Evolutionary conservation across 768 basidiomycete species (phyloP).

Genomic region (Agrocybe pediades): DNA sequence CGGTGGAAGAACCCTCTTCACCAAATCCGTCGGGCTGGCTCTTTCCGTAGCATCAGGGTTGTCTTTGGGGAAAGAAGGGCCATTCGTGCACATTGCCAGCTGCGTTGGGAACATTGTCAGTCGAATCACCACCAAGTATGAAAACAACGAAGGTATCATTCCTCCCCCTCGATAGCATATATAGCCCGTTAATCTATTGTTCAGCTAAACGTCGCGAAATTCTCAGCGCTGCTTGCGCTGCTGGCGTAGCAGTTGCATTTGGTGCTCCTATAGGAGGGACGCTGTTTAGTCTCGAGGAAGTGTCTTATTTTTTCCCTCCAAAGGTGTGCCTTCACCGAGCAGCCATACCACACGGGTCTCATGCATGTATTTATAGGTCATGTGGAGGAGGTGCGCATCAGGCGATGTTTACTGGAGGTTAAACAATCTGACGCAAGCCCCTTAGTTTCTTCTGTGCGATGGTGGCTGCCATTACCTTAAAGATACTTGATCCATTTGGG

Average conservation of each 20-base stretch:
- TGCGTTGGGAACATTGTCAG: slow-evolving; percentile 94
- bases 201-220: slow-evolving; percentile 92
- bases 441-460: slow-evolving; percentile 95
- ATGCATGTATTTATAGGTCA: slow-evolving; percentile 50
- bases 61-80: slow-evolving; percentile 71
- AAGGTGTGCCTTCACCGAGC: slow-evolving; percentile 50
- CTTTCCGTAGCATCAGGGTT: slow-evolving; percentile 92
- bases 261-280: slow-evolving; percentile 96
- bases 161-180: slow-evolving; percentile 1
- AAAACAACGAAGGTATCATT: slow-evolving; percentile 84
- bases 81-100: slow-evolving; percentile 89
- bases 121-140: slow-evolving; percentile 84
- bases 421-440: slow-evolving; percentile 20
- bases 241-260: slow-evolving; percentile 96
- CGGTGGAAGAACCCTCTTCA: slow-evolving; percentile 85
- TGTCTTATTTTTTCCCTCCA: slow-evolving; percentile 95
- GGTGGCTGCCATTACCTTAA: slow-evolving; percentile 93
- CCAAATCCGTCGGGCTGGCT: slow-evolving; percentile 87
- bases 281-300: slow-evolving; percentile 92
- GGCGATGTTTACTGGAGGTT: slow-evolving; percentile 26
- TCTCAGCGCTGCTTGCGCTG: slow-evolving; percentile 93
- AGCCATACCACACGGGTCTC: not conserved
- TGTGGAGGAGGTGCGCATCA: slow-evolving; percentile 83
- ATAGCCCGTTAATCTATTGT: not conserved
- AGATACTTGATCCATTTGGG: slow-evolving; percentile 93